Base-by-base conservation (phyloP, 139 green algal genomes). In the Deuterostichococcus epilithicus region DNA sequence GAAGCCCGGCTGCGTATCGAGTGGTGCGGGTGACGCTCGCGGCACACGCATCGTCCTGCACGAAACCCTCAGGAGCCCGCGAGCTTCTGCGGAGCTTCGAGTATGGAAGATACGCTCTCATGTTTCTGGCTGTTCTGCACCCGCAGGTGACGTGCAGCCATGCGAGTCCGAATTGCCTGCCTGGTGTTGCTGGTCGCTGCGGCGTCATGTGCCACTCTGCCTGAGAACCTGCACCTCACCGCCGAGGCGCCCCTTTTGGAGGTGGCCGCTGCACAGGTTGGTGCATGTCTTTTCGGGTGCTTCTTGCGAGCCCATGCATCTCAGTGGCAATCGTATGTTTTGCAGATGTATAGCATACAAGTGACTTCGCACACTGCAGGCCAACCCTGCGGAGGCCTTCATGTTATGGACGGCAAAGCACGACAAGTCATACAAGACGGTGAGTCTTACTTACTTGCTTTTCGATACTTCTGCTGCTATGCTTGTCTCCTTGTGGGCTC, bases 351-450 rank as follows among this genome's bases (percentile, higher is more conserved):
- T 63, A 5, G 13, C 3, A 5, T 13, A 13, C 20, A 28, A 28
- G 18, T 63, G 3, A 28, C 18, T 63, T 63, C 18, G 26, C 18
- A 25, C 5, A 45, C 28, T 72, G 52, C 83, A 89, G 85, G 76
- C 74, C 2, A 72, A 87, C 42, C 83, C 76, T 1, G 20, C 37
- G 6, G 65, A 59, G 52, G 82, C 76, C 6, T 86, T 86, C 30
- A 47, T 69, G 20, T n/a, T 59, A 25, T 86, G 70, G 73, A 38
- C 80, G 47, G 25, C 59, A 13, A 5, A 35, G 1, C 71, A 82
- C 37, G 44, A 34, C 58, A 78, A 78, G 35, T 44, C 47, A 10
- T 86, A 86, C 72, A 34, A 33, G 15, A 32, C 38, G 13, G 76
- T 59, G 35, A 37, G n/a, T 52, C 66, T 5, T 70, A 47, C 67